A percentile compares a stretch with the other conserved stretches of the same genome.
Evolutionary conservation across 2,329 filamentous ascomycete genomes (phyloP).

Genomic region (Coniella vitis): DNA sequence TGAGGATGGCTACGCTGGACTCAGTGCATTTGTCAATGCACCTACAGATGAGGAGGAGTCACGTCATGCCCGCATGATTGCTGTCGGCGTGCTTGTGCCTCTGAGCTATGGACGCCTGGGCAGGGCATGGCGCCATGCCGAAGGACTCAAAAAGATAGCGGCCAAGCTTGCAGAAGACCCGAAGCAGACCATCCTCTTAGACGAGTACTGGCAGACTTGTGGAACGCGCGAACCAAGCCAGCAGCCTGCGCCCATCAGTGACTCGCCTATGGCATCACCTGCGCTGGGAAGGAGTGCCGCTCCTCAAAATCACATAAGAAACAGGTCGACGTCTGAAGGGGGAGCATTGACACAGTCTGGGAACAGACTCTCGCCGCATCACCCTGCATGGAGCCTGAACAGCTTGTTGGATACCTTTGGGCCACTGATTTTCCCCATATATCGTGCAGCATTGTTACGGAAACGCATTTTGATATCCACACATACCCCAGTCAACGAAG

Average conservation of each 20-base stretch:
- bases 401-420: slow-evolving; percentile 77
- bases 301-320: slow-evolving; percentile 43
- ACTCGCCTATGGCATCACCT: slow-evolving; percentile 48
- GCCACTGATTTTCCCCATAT: slow-evolving; percentile 84
- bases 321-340: slow-evolving; percentile 56
- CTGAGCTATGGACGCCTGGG: slow-evolving; percentile 80
- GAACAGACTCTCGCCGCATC: slow-evolving; percentile 66
- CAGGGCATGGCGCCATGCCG: slow-evolving; percentile 81
- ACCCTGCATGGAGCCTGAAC: slow-evolving; percentile 80
- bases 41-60: slow-evolving; percentile 69
- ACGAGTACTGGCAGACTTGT: slow-evolving; percentile 73
- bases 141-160: slow-evolving; percentile 67
- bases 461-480: slow-evolving; percentile 85
- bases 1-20: slow-evolving; percentile 67
- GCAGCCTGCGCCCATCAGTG: slow-evolving; percentile 29
- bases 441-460: slow-evolving; percentile 76
- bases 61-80: slow-evolving; percentile 86
- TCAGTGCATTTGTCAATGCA: slow-evolving; percentile 86
- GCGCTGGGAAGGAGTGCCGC: slow-evolving; percentile 31
- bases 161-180: slow-evolving; percentile 60
- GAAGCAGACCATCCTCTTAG: slow-evolving; percentile 56
- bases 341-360: slow-evolving; percentile 50
- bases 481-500: slow-evolving; percentile 74
- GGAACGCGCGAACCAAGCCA: slow-evolving; percentile 34
- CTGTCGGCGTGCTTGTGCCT: slow-evolving; percentile 82